Conservation (phyloP, 768 basidiomycete genomes). For the Lactarius trivialis region DNA sequence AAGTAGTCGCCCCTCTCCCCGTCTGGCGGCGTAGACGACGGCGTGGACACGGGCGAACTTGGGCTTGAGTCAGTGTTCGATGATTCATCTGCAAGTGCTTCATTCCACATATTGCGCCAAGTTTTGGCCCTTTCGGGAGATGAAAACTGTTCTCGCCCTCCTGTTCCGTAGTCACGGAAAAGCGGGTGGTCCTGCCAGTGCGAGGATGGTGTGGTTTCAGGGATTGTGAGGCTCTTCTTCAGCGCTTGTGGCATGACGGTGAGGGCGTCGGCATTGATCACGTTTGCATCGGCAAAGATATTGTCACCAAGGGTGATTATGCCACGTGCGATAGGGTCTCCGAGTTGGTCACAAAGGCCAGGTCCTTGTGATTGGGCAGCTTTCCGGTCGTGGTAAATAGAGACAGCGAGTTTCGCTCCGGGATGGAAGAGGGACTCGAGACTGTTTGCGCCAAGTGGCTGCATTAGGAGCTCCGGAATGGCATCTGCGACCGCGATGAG, state of each 20-base stretch:
- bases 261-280: constrained; percentile 18
- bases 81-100: constrained; percentile 3
- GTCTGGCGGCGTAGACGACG: neutral
- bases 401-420: constrained; percentile 15
- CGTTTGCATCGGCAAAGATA: constrained; percentile 13
- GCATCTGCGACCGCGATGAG: constrained; percentile 20
- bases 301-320: constrained; percentile 19
- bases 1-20: neutral
- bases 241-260: neutral
- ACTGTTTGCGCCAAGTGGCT: constrained; percentile 16
- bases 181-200: constrained; percentile 23
- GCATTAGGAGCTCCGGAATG: constrained; percentile 23
- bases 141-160: neutral
- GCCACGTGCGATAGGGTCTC: constrained; percentile 15
- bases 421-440: constrained; percentile 12
- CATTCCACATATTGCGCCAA: constrained; percentile 18
- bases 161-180: constrained; percentile 13
- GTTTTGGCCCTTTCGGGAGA: neutral
- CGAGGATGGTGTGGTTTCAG: neutral
- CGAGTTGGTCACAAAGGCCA: constrained; percentile 16
- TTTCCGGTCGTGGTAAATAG: constrained; percentile 17
- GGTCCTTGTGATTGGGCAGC: constrained; percentile 10
- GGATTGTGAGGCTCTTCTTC: constrained; percentile 1
- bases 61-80: neutral
- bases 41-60: too few relatives aligned